Conservation (phyloP, 805 yeast species). For the Suhomyces kilbournensis region DNA sequence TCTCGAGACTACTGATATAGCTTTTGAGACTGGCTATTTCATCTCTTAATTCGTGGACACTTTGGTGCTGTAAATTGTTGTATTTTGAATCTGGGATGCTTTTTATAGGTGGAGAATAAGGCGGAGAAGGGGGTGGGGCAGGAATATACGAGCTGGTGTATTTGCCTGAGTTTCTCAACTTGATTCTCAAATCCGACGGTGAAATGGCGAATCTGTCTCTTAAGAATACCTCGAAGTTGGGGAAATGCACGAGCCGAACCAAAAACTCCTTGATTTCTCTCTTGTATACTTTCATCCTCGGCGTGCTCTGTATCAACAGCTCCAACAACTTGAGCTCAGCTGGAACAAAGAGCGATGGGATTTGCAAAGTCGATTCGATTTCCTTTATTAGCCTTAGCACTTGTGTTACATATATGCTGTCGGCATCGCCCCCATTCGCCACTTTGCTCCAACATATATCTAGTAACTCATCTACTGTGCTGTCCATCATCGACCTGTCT, state of each 20-base stretch:
- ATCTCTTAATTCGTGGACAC: conserved; percentile 16
- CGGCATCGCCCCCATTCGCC: neutral
- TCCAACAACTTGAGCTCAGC: conserved; percentile 10
- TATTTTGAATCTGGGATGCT: neutral
- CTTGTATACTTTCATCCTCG: conserved; percentile 16
- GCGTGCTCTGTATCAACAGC: conserved; percentile 10
- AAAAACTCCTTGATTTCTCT: conserved; percentile 23
- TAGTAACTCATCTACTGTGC: conserved; percentile 10
- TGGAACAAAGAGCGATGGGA: conserved; percentile 15
- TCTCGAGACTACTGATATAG: conserved; percentile 17
- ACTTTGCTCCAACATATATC: conserved; percentile 8
- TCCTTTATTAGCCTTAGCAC: conserved; percentile 18
- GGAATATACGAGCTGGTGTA: neutral
- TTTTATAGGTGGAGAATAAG: conserved; percentile 10
- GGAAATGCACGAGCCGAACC: conserved; percentile 19
- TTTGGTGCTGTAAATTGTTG: neutral
- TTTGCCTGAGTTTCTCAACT: neutral
- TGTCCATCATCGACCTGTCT: neutral
- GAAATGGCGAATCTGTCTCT: conserved; percentile 13
- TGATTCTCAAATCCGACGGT: neutral
- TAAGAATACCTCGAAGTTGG: conserved; percentile 19
- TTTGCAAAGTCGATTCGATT: conserved; percentile 17
- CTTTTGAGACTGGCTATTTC: conserved; percentile 14
- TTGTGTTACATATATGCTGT: conserved; percentile 20
- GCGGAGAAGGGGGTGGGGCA: conserved; percentile 1